Evolutionary conservation across 768 basidiomycete genomes (phyloP).

Genomic region (Naganishia vaughanmartiniae): DNA sequence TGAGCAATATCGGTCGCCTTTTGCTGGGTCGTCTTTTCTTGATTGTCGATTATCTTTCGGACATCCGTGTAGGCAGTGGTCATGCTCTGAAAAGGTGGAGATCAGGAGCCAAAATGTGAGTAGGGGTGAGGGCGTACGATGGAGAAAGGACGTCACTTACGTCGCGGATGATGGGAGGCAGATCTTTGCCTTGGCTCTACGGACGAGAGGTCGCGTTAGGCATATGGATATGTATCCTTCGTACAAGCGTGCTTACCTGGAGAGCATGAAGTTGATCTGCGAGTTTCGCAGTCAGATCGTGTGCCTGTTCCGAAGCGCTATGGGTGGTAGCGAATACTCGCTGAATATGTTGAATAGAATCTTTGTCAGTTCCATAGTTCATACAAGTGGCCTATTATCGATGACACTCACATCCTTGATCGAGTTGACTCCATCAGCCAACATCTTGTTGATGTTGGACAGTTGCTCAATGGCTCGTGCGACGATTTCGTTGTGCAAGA

Average conservation of each 20-base stretch:
- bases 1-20: conserved; percentile 31
- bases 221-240: neutral
- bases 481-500: conserved; percentile 30
- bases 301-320: conserved; percentile 26
- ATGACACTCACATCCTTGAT: conserved; percentile 31
- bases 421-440: conserved; percentile 15
- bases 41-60: conserved; percentile 18
- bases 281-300: conserved; percentile 21
- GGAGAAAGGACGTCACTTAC: neutral
- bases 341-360: neutral
- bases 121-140: neutral
- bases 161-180: conserved; percentile 28
- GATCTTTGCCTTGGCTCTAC: conserved; percentile 27
- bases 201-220: neutral
- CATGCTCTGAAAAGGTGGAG: conserved; percentile 20
- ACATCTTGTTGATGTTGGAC: conserved; percentile 25
- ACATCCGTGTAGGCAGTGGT: conserved; percentile 29
- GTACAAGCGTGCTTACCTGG: conserved; percentile 1
- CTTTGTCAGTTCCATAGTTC: neutral
- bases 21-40: conserved; percentile 26
- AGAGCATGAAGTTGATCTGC: conserved; percentile 29
- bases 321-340: conserved; percentile 21
- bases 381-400: neutral
- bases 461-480: conserved; percentile 29
- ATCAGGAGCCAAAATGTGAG: neutral